A percentile compares a stretch with the other conserved stretches of the same genome.
phyloP scores from a whole-genome alignment of 139 green algal species.

The Chlorella sp. region DNA sequence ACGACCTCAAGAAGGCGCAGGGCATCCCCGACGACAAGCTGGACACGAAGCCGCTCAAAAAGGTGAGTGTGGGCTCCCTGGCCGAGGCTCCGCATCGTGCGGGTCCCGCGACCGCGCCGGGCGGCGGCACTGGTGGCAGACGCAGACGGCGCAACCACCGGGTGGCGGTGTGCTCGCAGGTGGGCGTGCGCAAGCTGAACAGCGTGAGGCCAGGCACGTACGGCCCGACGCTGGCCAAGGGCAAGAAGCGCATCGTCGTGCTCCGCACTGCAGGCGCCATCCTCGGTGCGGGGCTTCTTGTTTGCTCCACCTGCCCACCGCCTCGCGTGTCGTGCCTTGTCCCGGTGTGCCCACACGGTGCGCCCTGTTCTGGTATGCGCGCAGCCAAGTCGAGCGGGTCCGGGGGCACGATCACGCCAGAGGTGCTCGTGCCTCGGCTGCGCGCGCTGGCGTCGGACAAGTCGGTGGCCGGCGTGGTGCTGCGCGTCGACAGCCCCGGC shows the following conservation, averaged over 20 bases:
- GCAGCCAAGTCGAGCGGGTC: slow-evolving; percentile 13
- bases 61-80: slow-evolving; percentile 1
- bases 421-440: slow-evolving; percentile 43
- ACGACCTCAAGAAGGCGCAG: slow-evolving; percentile 65
- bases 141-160: no score
- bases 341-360: no score
- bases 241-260: slow-evolving; percentile 76
- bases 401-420: slow-evolving; percentile 35
- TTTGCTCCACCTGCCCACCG: no score
- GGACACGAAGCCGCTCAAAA: slow-evolving; percentile 23
- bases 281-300: slow-evolving; percentile 39
- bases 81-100: not conserved
- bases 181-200: slow-evolving; percentile 59
- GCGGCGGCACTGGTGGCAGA: no score
- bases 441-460: slow-evolving; percentile 41
- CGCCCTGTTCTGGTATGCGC: not conserved
- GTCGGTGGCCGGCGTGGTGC: slow-evolving; percentile 26
- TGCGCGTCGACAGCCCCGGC: slow-evolving; percentile 80
- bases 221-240: slow-evolving; percentile 30
- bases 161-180: no score
- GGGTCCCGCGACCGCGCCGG: no score
- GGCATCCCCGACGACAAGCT: slow-evolving; percentile 20
- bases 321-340: no score
- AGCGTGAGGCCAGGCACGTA: slow-evolving; percentile 59
- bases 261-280: slow-evolving; percentile 73